Base-by-base conservation (phyloP, 2,329 filamentous ascomycete genomes). In the Leptographium galeiforme region DNA sequence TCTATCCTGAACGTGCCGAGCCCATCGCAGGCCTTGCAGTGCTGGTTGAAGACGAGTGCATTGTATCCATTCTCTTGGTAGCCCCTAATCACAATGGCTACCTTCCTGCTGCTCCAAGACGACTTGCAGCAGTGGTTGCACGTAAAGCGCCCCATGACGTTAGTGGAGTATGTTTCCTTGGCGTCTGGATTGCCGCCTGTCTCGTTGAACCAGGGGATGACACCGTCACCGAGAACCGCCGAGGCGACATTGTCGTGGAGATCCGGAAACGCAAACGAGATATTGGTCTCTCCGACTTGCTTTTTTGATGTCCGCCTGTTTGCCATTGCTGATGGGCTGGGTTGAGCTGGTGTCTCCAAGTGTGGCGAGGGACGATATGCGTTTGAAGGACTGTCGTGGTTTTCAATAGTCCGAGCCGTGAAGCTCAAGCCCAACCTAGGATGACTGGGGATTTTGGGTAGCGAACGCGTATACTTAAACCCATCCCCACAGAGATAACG, bases 21-120 rank as follows among this genome's bases (percentile, higher is more conserved):
- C 5, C 6, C 12, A 0, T 64, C 57, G 58, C 65, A 72, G 2
- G 7, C 2, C 8, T 51, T 58, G 61, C 69, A 72, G 1, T 61
- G 62, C 53, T 71, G 69, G 43, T 67, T 61, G 54, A 65, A 71
- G 0, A 71, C 64, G 2, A 61, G 44, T 0, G 62, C 68, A 50
- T 70, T 68, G 58, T 72, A 72, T 5, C 58, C 56, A 6, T 60
- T 48, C 0, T 41, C 47, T 0, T 30, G 32, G 44, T 67, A 71
- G 39, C 59, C 53, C 10, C 65, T 61, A 18, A 71, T 71, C 0
- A 57, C 59, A 14, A 68, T 64, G 8, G 64, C 56, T 16, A 72
- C 64, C 34, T 41, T 57, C 54, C 58, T 64, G 62, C 68, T 72
- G 2, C 48, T 44, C 69, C 68, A 70, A 16, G 55, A 56, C 0